These are phyloP conservation scores for Thraustochytrium sp. DNA, from an alignment of 352 stramenopile species.

Conservation along the genomic window DNA sequence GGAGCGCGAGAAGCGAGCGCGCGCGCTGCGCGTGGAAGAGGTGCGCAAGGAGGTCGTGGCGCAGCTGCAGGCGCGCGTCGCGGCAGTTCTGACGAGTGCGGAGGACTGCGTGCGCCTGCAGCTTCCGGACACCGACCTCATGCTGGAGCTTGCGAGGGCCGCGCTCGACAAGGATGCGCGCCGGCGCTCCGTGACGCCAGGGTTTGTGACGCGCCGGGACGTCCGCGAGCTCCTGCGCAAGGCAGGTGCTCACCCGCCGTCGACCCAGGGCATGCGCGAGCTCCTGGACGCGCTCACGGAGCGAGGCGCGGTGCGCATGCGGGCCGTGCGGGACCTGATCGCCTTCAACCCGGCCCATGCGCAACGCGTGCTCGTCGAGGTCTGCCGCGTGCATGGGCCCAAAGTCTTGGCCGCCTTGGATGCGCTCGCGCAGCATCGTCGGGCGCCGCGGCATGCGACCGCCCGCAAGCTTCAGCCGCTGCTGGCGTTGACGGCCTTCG, in stretches of 20 bases:
- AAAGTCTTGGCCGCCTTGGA: background rate
- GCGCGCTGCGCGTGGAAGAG: background rate
- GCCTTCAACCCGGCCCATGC: background rate
- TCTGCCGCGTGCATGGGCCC: background rate
- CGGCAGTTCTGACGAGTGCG: background rate
- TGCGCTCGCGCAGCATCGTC: background rate
- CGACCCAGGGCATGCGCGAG: background rate
- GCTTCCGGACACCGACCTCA: background rate
- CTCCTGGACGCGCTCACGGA: background rate
- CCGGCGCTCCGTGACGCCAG: background rate
- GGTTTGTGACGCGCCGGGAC: background rate
- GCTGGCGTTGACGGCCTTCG: background rate
- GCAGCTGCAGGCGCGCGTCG: background rate
- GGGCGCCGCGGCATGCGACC: no score
- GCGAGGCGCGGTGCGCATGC: background rate
- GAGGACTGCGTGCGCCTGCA: background rate
- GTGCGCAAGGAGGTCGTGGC: background rate
- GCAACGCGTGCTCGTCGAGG: background rate
- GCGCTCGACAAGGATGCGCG: background rate
- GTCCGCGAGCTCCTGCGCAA: background rate
- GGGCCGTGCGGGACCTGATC: background rate
- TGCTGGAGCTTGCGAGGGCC: background rate
- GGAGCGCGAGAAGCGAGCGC: background rate
- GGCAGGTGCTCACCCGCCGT: background rate
- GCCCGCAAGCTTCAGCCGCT: background rate